Conservation (phyloP, 768 basidiomycete genomes). For the Termitomyces titanicus region DNA sequence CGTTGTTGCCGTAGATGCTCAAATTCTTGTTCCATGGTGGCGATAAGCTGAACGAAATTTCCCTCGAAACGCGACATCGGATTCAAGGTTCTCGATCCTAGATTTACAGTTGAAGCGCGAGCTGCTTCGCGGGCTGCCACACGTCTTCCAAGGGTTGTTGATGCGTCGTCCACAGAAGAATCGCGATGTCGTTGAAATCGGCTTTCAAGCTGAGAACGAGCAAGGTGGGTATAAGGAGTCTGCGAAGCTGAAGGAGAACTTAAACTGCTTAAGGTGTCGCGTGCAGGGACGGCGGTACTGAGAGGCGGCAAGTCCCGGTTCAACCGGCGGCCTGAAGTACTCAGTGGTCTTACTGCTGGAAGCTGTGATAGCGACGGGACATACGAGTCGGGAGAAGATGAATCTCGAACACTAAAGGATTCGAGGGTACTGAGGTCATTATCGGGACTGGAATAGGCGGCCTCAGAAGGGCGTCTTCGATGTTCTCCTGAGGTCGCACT, state of each 20-base stretch:
- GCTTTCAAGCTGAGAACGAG: constrained; percentile 23
- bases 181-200: constrained; percentile 22
- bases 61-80: constrained; percentile 10
- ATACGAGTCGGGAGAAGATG: background rate
- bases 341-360: background rate
- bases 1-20: constrained; percentile 22
- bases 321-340: background rate
- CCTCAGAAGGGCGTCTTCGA: background rate
- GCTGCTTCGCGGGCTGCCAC: constrained; percentile 37
- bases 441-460: constrained; percentile 34
- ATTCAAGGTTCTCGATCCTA: constrained; percentile 5
- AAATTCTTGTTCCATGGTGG: constrained; percentile 23
- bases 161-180: constrained; percentile 27
- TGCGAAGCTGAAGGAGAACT: background rate
- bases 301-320: background rate
- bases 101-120: constrained; percentile 12
- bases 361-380: background rate
- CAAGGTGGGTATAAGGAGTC: constrained; percentile 9
- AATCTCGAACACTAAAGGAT: constrained; percentile 3
- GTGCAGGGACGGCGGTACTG: background rate
- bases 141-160: constrained; percentile 35
- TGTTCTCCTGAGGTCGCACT: constrained; percentile 19
- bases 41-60: constrained; percentile 8
- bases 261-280: background rate
- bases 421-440: constrained; percentile 34